Conservation (phyloP, 345 rosid species). For the Populus euphratica region DNA sequence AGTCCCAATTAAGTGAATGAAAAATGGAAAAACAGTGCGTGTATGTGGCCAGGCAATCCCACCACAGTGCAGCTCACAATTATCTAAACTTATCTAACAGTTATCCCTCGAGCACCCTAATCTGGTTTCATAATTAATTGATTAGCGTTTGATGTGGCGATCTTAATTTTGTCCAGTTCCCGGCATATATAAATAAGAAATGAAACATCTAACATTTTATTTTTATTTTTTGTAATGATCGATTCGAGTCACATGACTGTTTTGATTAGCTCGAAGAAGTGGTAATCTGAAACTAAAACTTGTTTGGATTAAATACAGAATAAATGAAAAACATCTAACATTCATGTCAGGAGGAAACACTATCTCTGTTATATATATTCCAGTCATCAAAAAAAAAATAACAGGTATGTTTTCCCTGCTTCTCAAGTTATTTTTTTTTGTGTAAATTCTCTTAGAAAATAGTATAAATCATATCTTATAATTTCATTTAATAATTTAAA, state of each 20-base stretch:
- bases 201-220: neutral
- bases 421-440: neutral
- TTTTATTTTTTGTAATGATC: no score
- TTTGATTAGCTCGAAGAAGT: neutral
- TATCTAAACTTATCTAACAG: neutral
- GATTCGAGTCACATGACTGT: neutral
- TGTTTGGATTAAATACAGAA: no score
- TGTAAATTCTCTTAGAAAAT: no score
- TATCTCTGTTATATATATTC: neutral
- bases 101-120: neutral
- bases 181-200: neutral
- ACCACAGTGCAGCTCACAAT: neutral
- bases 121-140: neutral
- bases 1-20: no score
- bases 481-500: no score
- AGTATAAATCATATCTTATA: no score
- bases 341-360: neutral
- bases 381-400: neutral
- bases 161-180: neutral
- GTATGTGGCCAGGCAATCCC: neutral
- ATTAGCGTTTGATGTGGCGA: neutral
- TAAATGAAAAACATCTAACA: no score
- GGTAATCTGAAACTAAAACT: no score
- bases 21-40: neutral
- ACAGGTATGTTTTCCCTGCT: neutral